Base-by-base conservation (phyloP, 225 moss, liverwort and hornwort genomes). In the Antitrichia curtipendula region DNA sequence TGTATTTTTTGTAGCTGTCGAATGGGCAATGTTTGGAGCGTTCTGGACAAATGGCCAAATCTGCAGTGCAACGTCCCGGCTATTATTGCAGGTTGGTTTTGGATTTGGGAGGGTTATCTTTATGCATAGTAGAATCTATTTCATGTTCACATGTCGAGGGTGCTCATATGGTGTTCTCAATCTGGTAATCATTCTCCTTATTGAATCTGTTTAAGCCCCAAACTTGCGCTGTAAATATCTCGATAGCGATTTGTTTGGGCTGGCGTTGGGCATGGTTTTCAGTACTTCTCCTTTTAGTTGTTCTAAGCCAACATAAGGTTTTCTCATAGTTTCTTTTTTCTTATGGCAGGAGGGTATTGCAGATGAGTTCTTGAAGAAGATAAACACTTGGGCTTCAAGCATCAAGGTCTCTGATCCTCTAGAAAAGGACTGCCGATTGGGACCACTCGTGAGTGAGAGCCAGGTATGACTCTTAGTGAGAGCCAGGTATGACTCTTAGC, bases 1-100 rank as follows among this genome's bases (percentile, higher is more conserved):
- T 89, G 86, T 70, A 78, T 87, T 6, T 4, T 49, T 84, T 95
- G 86, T 87, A 98, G 97, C 99, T 89, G 99, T 99, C 86, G 99
- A 99, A 85, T 99, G 99, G 99, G 96, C 99, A 58, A 99, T 99
- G 99, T 99, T 99, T 94, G 99, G 99, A 89, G 99, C 99, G 58
- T 97, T 99, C 81, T 99, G 99, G 99, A 99, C 99, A 50, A 99
- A 99, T 88, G 99, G 99, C 43, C 99, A 99, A 89, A 99, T 99
- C 78, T 99, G 99, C 85, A 99, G 99, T 92, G 99, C 99, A 80
- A 99, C 99, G 3, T 96, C 99, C 31, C 97, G 99, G 50, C 85
- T 99, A 57, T 81, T 99, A 65, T 88, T 99, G 66, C 99, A 99
- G 97, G 98, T 98, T 89, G 50, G 36, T 58, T 89, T 75, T 82